Evolutionary conservation across 768 basidiomycete genomes (phyloP), one percentile per base, ranked within the genome.

Genomic region (Sutorius australiensis): DNA sequence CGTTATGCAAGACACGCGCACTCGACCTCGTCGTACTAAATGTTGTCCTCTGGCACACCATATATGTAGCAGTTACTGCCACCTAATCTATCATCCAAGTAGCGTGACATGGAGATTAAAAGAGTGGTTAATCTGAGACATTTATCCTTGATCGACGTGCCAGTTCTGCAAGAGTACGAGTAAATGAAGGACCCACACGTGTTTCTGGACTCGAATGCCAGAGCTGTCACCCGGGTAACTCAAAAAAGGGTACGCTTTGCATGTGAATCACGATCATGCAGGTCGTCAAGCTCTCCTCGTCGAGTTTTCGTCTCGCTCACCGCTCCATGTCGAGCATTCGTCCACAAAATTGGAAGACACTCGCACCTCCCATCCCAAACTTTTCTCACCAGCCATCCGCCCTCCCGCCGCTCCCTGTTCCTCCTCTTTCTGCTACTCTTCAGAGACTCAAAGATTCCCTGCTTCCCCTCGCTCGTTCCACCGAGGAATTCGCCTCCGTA

Each of bases 331-430:
- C 42, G 34, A 64, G 27, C 8, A 24, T 36, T 34, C 75, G 78
- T 27, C 84, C 86, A 5, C 39, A 66, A 16, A 71, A 81, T 60
- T 93, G 92, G 91, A 93, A 93, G 71, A 62, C 76, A 1, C 72
- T 73, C 47, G 89, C 91, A 1, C 88, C 90, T 0, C 70, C 75
- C 39, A 72, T 86, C 11, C 66, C 76, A 14, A 88, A 91, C 12
- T 91, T 89, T 65, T 78, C 78, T 1, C 75, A 77, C 4, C 89
- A 94, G 63, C 59, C 73, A 0, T 67, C 72, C 9, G 6, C 56
- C 30, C 78, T 97, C 5, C 86, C 84, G 0, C 75, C 74, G 42
- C 80, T 98, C 8, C 95, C 94, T 0, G 84, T 97, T 0, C 85
- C 89, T 12, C 70, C 78, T 24, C 80, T 97, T 8, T 55, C 70